These are phyloP conservation scores for Millerozyma acaciae DNA, from an alignment of 805 yeast species.

Conservation along the genomic window DNA sequence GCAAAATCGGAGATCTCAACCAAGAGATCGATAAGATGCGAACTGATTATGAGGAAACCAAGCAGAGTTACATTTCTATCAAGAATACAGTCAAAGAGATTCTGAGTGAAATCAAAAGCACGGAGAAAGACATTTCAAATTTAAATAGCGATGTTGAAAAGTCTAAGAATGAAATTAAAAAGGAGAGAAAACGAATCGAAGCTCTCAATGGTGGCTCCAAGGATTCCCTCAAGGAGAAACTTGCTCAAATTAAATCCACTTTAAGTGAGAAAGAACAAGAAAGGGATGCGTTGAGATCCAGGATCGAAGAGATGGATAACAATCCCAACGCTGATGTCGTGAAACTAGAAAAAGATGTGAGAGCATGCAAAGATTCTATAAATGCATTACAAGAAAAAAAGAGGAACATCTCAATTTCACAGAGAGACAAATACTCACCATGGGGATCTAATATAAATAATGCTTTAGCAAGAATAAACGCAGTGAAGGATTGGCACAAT, in stretches of 20 bases:
- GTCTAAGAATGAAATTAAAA: conserved; percentile 18
- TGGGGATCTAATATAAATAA: conserved; percentile 47
- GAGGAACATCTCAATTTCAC: conserved; percentile 13
- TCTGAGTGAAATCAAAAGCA: conserved; percentile 18
- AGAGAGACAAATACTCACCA: conserved; percentile 39
- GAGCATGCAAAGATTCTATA: conserved; percentile 6
- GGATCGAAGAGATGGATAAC: conserved; percentile 12
- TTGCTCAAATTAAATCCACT: conserved; percentile 14
- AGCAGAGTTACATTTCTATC: conserved; percentile 14
- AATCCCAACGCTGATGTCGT: conserved; percentile 17
- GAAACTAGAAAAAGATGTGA: conserved; percentile 22
- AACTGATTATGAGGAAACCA: conserved; percentile 8
- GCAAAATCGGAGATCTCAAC: conserved; percentile 1
- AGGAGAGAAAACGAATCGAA: conserved; percentile 38
- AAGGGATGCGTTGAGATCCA: conserved; percentile 12
- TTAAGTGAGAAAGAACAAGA: conserved; percentile 20
- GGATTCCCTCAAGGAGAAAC: conserved; percentile 23
- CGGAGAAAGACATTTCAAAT: conserved; percentile 16
- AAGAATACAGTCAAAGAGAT: conserved; percentile 13
- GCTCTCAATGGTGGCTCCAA: conserved; percentile 42
- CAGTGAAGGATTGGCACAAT: conserved; percentile 31
- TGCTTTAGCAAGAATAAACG: conserved; percentile 40
- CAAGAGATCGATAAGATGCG: conserved; percentile 6
- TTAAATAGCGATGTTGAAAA: conserved; percentile 16
- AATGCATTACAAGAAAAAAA: conserved; percentile 9